A percentile compares a stretch with the other conserved stretches of the same genome.
These are phyloP conservation scores for Falciphora oryzae DNA, from an alignment of 2,329 filamentous ascomycete species.

Conservation along the genomic window DNA sequence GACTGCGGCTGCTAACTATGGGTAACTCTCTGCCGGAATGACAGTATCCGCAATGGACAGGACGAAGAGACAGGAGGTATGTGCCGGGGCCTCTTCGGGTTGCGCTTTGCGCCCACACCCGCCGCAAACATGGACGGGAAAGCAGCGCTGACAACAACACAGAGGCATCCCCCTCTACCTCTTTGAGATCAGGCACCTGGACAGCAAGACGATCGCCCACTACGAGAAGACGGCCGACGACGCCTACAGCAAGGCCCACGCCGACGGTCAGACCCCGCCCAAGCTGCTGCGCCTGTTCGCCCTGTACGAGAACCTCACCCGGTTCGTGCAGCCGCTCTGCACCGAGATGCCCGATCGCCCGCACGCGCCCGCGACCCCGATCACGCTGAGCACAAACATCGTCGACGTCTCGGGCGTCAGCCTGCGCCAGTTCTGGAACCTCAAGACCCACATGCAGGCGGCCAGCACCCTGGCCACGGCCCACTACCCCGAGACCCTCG, in stretches of 20 bases:
- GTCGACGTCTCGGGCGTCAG: conserved; percentile 87
- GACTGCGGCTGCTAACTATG: conserved; percentile 9
- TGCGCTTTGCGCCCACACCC: too few relatives aligned
- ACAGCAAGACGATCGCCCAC: conserved; percentile 71
- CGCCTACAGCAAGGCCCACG: conserved; percentile 54
- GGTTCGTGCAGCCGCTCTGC: conserved; percentile 81
- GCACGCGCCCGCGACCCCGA: conserved; percentile 66
- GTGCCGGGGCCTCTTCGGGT: too few relatives aligned
- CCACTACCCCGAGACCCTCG: conserved; percentile 91
- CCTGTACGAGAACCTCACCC: conserved; percentile 86
- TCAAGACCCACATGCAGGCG: conserved; percentile 91
- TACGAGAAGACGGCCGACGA: conserved; percentile 66
- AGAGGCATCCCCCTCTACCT: conserved; percentile 90
- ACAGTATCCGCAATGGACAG: conserved; percentile 92
- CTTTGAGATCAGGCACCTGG: conserved; percentile 78
- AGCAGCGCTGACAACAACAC: conserved; percentile 8
- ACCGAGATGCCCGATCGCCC: conserved; percentile 68
- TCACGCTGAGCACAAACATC: conserved; percentile 90
- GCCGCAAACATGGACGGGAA: background rate
- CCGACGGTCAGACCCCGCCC: conserved; percentile 60
- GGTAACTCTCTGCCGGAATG: background rate
- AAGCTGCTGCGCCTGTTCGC: conserved; percentile 84
- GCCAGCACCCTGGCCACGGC: conserved; percentile 83
- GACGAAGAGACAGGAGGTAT: conserved; percentile 71
- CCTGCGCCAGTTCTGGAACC: conserved; percentile 91